phyloP scores from a whole-genome alignment of 345 rosid genomes.

The Eucalyptus curtisii region DNA sequence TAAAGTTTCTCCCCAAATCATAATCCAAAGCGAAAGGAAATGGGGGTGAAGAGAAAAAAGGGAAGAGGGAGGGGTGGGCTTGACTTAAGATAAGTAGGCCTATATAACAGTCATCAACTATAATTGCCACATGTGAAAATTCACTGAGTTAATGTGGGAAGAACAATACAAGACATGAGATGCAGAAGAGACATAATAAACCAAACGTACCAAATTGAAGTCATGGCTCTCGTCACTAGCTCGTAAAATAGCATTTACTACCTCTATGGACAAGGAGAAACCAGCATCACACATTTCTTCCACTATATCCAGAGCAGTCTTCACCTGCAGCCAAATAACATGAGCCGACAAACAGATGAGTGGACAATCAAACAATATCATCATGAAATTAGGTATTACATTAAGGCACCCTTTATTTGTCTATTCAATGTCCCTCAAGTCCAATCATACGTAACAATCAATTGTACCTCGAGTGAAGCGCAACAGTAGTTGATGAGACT shows the following conservation, averaged over 20 bases:
- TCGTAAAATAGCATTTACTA: conserved; percentile 33
- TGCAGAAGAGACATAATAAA: background rate
- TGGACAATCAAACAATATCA: background rate
- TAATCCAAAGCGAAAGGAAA: background rate
- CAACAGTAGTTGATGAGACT: conserved; percentile 50
- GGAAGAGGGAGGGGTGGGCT: background rate
- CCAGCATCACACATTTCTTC: conserved; percentile 53
- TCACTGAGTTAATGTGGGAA: background rate
- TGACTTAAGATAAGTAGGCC: background rate
- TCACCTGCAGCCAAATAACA: conserved; percentile 41
- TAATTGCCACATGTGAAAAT: background rate
- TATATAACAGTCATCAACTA: background rate
- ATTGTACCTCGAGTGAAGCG: conserved; percentile 43
- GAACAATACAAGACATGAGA: background rate
- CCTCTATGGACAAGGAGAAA: conserved; percentile 28
- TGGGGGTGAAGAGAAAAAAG: background rate
- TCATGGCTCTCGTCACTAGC: conserved; percentile 50
- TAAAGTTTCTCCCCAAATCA: background rate
- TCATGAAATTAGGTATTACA: background rate
- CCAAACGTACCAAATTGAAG: conserved; percentile 44
- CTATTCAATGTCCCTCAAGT: background rate
- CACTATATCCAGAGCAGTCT: conserved; percentile 56
- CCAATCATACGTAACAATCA: background rate
- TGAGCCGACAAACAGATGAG: background rate
- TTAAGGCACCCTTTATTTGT: background rate